phyloP scores from a whole-genome alignment of 768 basidiomycete species.

The Tylopilus intermedius region DNA sequence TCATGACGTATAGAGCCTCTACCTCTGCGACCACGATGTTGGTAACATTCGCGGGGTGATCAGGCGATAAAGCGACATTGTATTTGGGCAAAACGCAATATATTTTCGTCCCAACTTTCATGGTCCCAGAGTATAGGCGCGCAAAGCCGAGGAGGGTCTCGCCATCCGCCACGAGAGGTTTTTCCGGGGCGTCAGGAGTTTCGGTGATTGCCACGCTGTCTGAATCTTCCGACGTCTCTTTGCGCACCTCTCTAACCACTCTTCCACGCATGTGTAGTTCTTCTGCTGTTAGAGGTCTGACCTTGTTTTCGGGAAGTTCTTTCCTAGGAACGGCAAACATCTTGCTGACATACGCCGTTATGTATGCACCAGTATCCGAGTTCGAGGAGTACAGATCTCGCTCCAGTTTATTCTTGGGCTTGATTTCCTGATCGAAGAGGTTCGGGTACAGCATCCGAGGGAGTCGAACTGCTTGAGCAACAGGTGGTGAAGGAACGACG shows the following conservation, averaged over 20 bases:
- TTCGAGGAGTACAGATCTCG: constrained; percentile 73
- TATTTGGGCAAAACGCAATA: constrained; percentile 88
- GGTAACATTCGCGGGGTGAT: constrained; percentile 63
- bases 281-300: constrained; percentile 70
- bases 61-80: constrained; percentile 53
- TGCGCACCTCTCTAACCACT: constrained; percentile 44
- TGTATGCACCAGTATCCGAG: constrained; percentile 47
- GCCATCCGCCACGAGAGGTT: constrained; percentile 3
- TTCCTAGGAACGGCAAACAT: constrained; percentile 89
- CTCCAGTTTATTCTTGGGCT: constrained; percentile 79
- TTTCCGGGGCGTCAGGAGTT: background rate
- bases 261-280: constrained; percentile 69
- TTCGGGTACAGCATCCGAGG: constrained; percentile 91
- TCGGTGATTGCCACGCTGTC: constrained; percentile 8
- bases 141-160: constrained; percentile 91
- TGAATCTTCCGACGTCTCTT: constrained; percentile 27
- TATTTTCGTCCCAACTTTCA: constrained; percentile 58
- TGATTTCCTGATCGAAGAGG: constrained; percentile 49
- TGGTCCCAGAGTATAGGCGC: constrained; percentile 85
- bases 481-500: constrained; percentile 81
- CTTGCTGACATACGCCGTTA: constrained; percentile 91
- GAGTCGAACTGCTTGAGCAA: constrained; percentile 77
- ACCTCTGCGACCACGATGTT: constrained; percentile 60
- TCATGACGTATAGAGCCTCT: constrained; percentile 87
- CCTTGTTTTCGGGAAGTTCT: constrained; percentile 85